Evolutionary conservation across 139 green algal species (phyloP).

Genomic region (Penium margaritaceum): DNA sequence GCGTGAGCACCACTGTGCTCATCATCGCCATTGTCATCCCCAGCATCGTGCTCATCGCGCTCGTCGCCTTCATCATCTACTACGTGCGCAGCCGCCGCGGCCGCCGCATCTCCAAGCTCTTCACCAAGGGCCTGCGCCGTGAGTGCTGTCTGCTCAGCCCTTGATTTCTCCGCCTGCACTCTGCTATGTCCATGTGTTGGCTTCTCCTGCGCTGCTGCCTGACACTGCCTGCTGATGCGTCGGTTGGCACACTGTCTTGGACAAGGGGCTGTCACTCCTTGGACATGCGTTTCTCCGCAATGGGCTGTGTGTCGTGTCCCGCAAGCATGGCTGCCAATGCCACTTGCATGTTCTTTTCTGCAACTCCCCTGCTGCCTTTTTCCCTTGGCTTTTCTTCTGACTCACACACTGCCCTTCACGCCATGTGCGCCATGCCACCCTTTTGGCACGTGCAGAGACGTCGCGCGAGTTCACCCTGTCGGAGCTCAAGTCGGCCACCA

Average conservation of each 20-base stretch:
- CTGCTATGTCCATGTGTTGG: not conserved
- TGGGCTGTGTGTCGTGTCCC: no score
- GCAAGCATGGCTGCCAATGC: no score
- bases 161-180: not conserved
- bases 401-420: no score
- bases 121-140: not conserved
- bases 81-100: not conserved
- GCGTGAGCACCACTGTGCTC: no score
- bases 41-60: no score
- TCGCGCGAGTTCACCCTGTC: slow-evolving; percentile 11
- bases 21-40: no score
- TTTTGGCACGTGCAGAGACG: not conserved
- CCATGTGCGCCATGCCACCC: not conserved
- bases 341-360: no score
- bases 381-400: not conserved
- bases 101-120: slow-evolving; percentile 4
- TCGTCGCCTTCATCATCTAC: no score
- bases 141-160: not conserved
- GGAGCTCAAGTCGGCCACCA: slow-evolving; percentile 36
- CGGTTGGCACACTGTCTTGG: no score
- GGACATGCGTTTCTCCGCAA: no score
- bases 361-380: not conserved
- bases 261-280: no score
- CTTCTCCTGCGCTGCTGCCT: not conserved
- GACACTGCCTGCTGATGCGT: no score